phyloP scores from a whole-genome alignment of 169 alveolate genomes.

The Plasmodium knowlesi region DNA sequence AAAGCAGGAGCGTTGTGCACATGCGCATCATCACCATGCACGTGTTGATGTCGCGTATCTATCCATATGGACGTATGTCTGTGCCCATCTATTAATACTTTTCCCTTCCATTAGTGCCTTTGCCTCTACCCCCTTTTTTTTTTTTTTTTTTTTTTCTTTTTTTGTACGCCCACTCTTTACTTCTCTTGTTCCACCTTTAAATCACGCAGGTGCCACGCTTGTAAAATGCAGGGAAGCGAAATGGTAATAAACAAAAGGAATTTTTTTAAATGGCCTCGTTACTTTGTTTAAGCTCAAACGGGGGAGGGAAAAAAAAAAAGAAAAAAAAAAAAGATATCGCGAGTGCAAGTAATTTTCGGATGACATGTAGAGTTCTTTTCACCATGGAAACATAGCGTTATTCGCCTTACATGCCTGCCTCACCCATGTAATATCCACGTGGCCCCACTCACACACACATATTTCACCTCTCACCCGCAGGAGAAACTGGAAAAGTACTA shows the following conservation, averaged over 20 bases:
- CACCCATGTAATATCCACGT: background rate
- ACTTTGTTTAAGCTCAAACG: background rate
- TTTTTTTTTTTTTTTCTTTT: background rate
- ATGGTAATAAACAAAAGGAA: slow-evolving; percentile 41
- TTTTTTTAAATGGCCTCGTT: background rate
- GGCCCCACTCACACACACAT: background rate
- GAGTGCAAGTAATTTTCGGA: background rate
- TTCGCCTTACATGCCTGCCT: background rate
- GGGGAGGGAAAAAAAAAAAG: background rate
- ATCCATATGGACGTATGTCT: background rate
- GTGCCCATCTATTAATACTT: background rate
- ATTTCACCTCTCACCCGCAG: background rate
- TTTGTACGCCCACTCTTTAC: background rate
- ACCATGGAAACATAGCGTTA: background rate
- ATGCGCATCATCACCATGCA: background rate
- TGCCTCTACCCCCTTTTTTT: background rate
- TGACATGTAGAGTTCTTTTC: background rate
- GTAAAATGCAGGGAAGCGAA: slow-evolving; percentile 47
- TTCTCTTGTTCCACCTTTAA: background rate
- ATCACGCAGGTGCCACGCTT: slow-evolving; percentile 65
- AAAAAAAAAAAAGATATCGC: background rate
- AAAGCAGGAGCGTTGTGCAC: background rate
- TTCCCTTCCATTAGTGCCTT: background rate
- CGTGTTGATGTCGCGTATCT: background rate
- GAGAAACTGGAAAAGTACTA: slow-evolving; percentile 39